Conservation (phyloP, 768 basidiomycete species). For the Tylopilus intermedius region DNA sequence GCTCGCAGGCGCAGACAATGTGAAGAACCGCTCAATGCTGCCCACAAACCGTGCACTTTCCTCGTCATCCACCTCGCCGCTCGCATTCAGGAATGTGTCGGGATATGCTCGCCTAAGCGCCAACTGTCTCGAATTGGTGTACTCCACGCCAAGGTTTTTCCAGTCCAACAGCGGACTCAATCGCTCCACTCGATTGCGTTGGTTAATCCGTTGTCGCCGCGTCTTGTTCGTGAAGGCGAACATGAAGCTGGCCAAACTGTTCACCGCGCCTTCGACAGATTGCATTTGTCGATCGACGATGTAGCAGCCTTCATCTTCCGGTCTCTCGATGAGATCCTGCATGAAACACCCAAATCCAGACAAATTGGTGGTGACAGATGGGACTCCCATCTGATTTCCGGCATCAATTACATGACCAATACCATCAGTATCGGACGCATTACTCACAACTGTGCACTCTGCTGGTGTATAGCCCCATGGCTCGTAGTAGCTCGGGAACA, state of each 20-base stretch:
- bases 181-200: conserved; percentile 95
- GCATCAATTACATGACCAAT: conserved; percentile 8
- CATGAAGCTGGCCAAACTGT: conserved; percentile 73
- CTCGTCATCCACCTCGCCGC: conserved; percentile 47
- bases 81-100: conserved; percentile 74
- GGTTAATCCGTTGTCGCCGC: conserved; percentile 96
- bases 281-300: conserved; percentile 90
- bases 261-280: conserved; percentile 88
- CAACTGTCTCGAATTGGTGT: conserved; percentile 90
- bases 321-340: conserved; percentile 94
- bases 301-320: conserved; percentile 93
- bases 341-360: conserved; percentile 98
- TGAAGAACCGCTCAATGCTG: conserved; percentile 64
- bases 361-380: conserved; percentile 93
- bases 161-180: conserved; percentile 91
- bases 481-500: conserved; percentile 97
- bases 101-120: conserved; percentile 93
- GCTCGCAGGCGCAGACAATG: conserved; percentile 80
- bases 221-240: conserved; percentile 75
- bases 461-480: conserved; percentile 97
- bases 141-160: conserved; percentile 97
- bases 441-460: conserved; percentile 91
- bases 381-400: conserved; percentile 83
- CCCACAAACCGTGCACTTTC: conserved; percentile 34
- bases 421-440: not conserved